Conservation (phyloP, 176 grass and related monocot species). For the Sorghum bicolor region DNA sequence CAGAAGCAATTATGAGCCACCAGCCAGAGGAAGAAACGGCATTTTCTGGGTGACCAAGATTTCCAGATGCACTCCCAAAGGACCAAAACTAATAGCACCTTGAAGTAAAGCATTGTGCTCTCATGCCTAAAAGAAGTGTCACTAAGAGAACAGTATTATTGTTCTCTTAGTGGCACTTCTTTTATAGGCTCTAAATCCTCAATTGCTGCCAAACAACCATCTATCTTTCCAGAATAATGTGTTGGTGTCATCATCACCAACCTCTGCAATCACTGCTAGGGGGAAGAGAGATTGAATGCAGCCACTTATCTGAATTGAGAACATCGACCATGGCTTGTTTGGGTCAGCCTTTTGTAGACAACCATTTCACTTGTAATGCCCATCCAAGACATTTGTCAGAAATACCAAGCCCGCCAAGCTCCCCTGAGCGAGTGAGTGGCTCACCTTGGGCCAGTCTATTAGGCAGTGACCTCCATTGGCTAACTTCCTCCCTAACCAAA, state of each 20-base stretch:
- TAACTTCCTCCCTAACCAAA: background rate
- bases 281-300: background rate
- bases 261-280: background rate
- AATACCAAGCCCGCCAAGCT: background rate
- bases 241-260: background rate
- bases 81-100: background rate
- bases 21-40: background rate
- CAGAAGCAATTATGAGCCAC: background rate
- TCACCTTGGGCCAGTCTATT: too few relatives aligned
- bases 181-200: background rate
- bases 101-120: background rate
- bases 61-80: background rate
- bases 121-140: too few relatives aligned
- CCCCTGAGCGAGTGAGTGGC: too few relatives aligned
- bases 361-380: background rate
- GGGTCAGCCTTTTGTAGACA: background rate
- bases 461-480: too few relatives aligned
- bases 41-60: background rate
- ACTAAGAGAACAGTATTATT: too few relatives aligned
- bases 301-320: background rate
- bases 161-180: background rate
- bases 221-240: background rate
- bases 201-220: background rate
- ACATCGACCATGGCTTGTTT: background rate
- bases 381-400: background rate